phyloP scores from a whole-genome alignment of 164 flowering plant genomes.

The Vitis vinifera region DNA sequence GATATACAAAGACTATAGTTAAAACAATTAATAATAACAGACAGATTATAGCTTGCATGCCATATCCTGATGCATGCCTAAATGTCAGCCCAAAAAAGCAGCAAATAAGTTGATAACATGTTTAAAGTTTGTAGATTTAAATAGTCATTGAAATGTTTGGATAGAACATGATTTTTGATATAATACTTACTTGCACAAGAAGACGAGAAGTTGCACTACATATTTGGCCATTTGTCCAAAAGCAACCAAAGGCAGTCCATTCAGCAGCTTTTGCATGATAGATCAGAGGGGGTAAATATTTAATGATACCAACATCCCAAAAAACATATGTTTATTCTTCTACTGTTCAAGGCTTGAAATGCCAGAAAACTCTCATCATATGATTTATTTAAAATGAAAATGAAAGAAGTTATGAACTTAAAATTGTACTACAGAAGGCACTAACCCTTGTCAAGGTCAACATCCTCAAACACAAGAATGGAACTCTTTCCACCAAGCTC shows the following conservation, averaged over 20 bases:
- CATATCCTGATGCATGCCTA: too few relatives aligned
- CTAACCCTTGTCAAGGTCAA: slow-evolving; percentile 87
- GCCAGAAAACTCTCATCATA: too few relatives aligned
- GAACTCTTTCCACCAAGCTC: slow-evolving; percentile 99
- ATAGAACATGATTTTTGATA: neutral
- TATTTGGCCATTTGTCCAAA: slow-evolving; percentile 99
- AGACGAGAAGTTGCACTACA: slow-evolving; percentile 99
- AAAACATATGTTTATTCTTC: too few relatives aligned
- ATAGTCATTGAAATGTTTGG: too few relatives aligned
- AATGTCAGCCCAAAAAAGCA: too few relatives aligned
- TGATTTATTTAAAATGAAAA: neutral
- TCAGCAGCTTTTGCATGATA: slow-evolving; percentile 70
- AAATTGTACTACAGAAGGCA: slow-evolving; percentile 9
- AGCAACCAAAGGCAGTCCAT: slow-evolving; percentile 92
- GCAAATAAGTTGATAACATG: too few relatives aligned
- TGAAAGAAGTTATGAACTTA: neutral
- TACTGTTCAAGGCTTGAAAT: too few relatives aligned
- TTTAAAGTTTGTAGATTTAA: too few relatives aligned
- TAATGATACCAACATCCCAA: slow-evolving; percentile 3
- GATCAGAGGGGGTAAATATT: neutral
- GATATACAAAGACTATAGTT: too few relatives aligned
- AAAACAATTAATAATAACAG: too few relatives aligned
- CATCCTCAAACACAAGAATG: slow-evolving; percentile 91
- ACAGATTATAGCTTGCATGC: too few relatives aligned
- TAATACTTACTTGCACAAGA: slow-evolving; percentile 75